Evolutionary conservation across 805 yeast genomes (phyloP).

Genomic region (Komagataella kurtzmanii): DNA sequence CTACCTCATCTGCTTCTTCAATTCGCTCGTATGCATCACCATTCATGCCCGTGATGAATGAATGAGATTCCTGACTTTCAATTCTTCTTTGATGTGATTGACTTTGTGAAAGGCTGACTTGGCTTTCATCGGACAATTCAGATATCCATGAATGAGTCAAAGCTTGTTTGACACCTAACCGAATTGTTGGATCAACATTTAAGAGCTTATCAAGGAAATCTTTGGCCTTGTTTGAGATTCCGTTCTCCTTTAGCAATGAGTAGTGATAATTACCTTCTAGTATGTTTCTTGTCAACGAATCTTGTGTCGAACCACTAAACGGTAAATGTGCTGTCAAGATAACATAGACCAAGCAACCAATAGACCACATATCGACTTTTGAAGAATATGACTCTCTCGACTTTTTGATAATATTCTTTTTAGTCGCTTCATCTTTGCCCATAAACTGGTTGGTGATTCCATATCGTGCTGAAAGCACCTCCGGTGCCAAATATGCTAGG

Average conservation of each 20-base stretch:
- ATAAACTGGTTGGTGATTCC: constrained; percentile 17
- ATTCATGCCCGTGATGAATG: constrained; percentile 1
- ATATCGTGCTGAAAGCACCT: constrained; percentile 52
- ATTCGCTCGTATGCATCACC: constrained; percentile 2
- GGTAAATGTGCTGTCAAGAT: constrained; percentile 89
- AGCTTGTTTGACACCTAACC: constrained; percentile 70
- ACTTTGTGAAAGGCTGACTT: constrained; percentile 55
- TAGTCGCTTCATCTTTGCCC: constrained; percentile 5
- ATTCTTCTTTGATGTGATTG: constrained; percentile 39
- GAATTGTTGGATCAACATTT: constrained; percentile 59
- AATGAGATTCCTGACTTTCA: constrained; percentile 14
- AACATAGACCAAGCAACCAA: constrained; percentile 90
- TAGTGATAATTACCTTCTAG: constrained; percentile 69
- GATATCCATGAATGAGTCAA: constrained; percentile 74
- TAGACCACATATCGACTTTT: constrained; percentile 94
- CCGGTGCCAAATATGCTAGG: constrained; percentile 94
- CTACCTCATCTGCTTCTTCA: not conserved
- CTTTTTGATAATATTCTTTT: constrained; percentile 1
- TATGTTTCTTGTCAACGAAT: constrained; percentile 67
- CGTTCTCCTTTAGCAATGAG: constrained; percentile 46
- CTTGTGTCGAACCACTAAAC: constrained; percentile 87
- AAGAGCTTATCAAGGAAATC: constrained; percentile 60
- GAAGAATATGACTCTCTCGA: constrained; percentile 45
- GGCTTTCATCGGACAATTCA: constrained; percentile 15
- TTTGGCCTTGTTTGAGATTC: constrained; percentile 41